Evolutionary conservation across 352 stramenopile species (phyloP), one percentile per base, ranked within the genome.

Genomic region (Phytophthora kernoviae): DNA sequence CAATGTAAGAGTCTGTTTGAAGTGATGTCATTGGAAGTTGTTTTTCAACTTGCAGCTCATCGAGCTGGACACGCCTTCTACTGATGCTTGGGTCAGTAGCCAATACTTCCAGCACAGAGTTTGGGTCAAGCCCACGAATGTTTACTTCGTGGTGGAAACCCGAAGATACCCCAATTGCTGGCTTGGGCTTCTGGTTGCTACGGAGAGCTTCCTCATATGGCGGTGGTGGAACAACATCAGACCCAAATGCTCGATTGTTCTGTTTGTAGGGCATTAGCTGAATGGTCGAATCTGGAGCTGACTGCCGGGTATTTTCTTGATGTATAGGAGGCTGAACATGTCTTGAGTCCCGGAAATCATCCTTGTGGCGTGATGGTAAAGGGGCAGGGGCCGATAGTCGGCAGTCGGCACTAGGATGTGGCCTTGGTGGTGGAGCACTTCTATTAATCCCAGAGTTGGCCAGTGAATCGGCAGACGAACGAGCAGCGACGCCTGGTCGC

Each of bases 21-120:
- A 66, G 56, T n/a, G 62, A 66, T 12, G 56, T 62, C 62, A 62
- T 66, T 12, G 62, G 56, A 17, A 70, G 50, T 30, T 70, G 62
- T 26, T 52, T 46, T 14, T 66, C 49, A 15, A 66, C 51, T 48
- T 62, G 43, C 4, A 70, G 14, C 15, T 58, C 36, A 18, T 51
- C 41, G 0, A 70, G 32, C 24, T 54, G 43, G 18, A 70, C 20
- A n/a, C 49, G 62, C 44, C 56, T 52, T 15, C 45, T 36, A 26
- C 37, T 9, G 15, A 70, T 20, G 24, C 15, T 66, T 7, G 56
- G 45, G 17, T 70, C 45, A 10, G 39, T 20, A 21, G 26, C 62
- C 21, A 70, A 40, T 2, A 62, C 39, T 55, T 46, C 40, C 20
- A 70, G 40, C 1, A 51, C 62, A 18, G 61, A 62, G 30, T 22